phyloP scores from a whole-genome alignment of 352 stramenopile species.

The Peronospora farinosa region DNA sequence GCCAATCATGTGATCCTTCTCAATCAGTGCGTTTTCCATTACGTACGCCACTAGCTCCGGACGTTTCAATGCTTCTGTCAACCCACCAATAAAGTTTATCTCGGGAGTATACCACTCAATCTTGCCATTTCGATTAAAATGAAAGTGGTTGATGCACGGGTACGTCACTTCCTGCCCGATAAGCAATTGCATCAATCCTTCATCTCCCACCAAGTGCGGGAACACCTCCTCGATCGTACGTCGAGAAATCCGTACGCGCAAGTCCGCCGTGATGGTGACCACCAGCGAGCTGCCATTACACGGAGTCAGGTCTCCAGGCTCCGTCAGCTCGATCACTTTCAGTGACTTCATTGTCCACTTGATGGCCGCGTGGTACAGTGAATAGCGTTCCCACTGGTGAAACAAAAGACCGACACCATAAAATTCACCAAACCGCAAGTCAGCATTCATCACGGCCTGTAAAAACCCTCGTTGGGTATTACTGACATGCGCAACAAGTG shows the following conservation, averaged over 20 bases:
- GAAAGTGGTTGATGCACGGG: conserved; percentile 39
- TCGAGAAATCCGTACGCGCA: conserved; percentile 40
- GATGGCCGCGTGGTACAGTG: conserved; percentile 38
- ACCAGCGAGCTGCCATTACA: conserved; percentile 22
- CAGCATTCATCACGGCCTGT: conserved; percentile 29
- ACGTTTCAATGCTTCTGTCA: conserved; percentile 25
- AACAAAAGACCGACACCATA: conserved; percentile 34
- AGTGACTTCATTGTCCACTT: conserved; percentile 42
- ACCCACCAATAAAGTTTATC: conserved; percentile 34
- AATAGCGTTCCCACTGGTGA: conserved; percentile 54
- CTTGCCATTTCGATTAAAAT: conserved; percentile 35
- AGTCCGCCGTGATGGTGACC: conserved; percentile 23
- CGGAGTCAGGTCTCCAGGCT: conserved; percentile 4
- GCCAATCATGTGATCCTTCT: conserved; percentile 43
- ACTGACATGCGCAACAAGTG: conserved; percentile 18
- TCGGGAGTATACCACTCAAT: conserved; percentile 40
- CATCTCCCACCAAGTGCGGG: conserved; percentile 32
- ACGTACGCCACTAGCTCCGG: conserved; percentile 27
- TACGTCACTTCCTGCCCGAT: conserved; percentile 43
- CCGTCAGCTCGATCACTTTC: conserved; percentile 23
- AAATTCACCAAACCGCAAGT: conserved; percentile 43
- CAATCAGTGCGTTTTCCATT: conserved; percentile 34
- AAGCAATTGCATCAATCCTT: conserved; percentile 31
- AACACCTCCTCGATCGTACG: conserved; percentile 54
- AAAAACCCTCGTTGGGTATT: conserved; percentile 33